Evolutionary conservation across 169 alveolate genomes (phyloP).

Genomic region (Cryptosporidium parvum): DNA sequence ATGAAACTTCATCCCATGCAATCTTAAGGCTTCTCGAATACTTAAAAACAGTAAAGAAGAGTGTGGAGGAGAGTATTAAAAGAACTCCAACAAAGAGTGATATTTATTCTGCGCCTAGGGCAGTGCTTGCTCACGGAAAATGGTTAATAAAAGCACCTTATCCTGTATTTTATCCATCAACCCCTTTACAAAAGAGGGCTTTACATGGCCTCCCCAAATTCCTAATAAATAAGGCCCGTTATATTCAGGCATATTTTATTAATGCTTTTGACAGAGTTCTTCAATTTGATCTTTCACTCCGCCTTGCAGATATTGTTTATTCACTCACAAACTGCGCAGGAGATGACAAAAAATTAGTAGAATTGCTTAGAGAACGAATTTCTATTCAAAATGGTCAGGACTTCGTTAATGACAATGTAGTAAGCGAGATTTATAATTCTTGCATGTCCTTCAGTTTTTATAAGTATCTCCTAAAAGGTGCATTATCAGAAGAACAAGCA

Average conservation of each 20-base stretch:
- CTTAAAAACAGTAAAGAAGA: slow-evolving; percentile 4
- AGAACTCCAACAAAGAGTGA: slow-evolving; percentile 40
- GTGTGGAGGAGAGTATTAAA: slow-evolving; percentile 14
- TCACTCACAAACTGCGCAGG: slow-evolving; percentile 33
- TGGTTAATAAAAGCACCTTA: slow-evolving; percentile 71
- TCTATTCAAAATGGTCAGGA: slow-evolving; percentile 8
- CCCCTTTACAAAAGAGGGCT: slow-evolving; percentile 24
- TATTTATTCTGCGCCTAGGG: slow-evolving; percentile 62
- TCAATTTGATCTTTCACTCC: slow-evolving; percentile 30
- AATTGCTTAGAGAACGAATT: slow-evolving; percentile 11
- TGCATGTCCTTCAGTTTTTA: slow-evolving; percentile 64
- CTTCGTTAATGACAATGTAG: slow-evolving; percentile 12
- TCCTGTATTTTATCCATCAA: slow-evolving; percentile 45
- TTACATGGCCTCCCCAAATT: slow-evolving; percentile 50
- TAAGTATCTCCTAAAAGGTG: slow-evolving; percentile 39
- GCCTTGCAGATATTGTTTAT: slow-evolving; percentile 41
- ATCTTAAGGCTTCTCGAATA: slow-evolving; percentile 34
- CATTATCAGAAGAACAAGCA: slow-evolving; percentile 71
- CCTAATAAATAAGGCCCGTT: slow-evolving; percentile 55
- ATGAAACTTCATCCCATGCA: slow-evolving; percentile 51
- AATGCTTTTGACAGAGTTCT: slow-evolving; percentile 37
- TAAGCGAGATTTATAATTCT: slow-evolving; percentile 35
- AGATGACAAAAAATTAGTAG: slow-evolving; percentile 35
- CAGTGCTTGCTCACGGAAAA: slow-evolving; percentile 43
- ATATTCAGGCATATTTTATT: slow-evolving; percentile 51